Base-by-base conservation (phyloP, 192 early-diverging fungal species). In the Podila verticillata region DNA sequence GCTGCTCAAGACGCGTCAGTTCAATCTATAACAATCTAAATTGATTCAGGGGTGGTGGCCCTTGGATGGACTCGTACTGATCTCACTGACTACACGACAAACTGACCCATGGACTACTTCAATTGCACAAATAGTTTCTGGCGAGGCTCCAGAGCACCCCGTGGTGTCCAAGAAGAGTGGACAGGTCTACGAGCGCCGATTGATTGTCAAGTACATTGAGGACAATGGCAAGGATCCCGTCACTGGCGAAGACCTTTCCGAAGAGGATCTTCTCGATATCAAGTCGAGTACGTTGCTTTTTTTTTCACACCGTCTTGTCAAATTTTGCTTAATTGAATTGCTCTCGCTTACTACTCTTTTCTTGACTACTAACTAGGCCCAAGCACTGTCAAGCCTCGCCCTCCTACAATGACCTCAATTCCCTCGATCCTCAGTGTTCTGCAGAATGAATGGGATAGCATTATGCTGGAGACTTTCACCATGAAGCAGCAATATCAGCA, bases 401-500 rank as follows among this genome's bases (percentile, higher is more conserved):
- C 95, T 36, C 96, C 98, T 28, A 90, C 93, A 12, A 84, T 94
- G 70, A 97, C 95, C 34, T 98, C 97, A 22, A 90, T 99, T 39
- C 98, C 98, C 15, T 90, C 95, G 30, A 85, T 98, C 24, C 88
- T 99, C 19, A 85, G 90, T 12, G 87, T 92, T 3, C 90, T 99
- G 44, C 98, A 99, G 74, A 95, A 95, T 79, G 98, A 99, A 78
- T 99, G 95, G 94, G 98, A 99, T 71, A 87, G 94, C n/a, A 83
- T 95, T 19, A 96, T 98, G 87, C 87, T 99, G 29, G 98, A 99
- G 86, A 94, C 96, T 3, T 95, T 93, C 78, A 91, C 91, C 39
- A 88, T 99, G 65, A 96, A 95, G 81, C 92, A 95, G 83, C 94
- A 98, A 82, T 94, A 97, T 82, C 90, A 94, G 77, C 90, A 94